Conservation (phyloP, 139 green algal species). For the Chlamydomonas asymmetrica region DNA sequence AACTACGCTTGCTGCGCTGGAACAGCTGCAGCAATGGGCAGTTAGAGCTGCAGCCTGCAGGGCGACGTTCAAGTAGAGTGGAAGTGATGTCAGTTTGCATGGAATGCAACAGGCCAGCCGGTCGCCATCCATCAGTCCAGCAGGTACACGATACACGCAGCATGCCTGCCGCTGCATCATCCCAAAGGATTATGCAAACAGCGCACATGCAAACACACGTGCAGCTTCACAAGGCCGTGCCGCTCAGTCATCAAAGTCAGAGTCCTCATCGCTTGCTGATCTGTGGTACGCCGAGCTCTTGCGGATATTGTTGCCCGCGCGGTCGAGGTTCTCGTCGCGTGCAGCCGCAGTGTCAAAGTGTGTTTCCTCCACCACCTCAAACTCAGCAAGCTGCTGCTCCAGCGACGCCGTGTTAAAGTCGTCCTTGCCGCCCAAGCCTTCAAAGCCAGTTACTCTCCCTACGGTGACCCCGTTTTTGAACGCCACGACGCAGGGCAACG, state of each 20-base stretch:
- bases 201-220: too few species aligned
- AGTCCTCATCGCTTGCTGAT: conserved; percentile 69
- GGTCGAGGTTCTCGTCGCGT: conserved; percentile 17
- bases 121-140: too few species aligned
- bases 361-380: conserved; percentile 36
- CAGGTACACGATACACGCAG: too few species aligned
- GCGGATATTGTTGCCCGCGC: conserved; percentile 28
- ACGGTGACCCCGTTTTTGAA: conserved; percentile 80
- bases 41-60: too few species aligned
- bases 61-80: too few species aligned
- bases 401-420: conserved; percentile 72
- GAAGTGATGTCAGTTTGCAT: too few species aligned
- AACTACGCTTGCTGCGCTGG: too few species aligned
- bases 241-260: conserved; percentile 75
- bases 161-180: too few species aligned
- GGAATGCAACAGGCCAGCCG: too few species aligned
- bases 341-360: conserved; percentile 26
- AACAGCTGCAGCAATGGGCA: too few species aligned
- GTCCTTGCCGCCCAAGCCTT: conserved; percentile 80
- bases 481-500: conserved; percentile 85
- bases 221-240: too few species aligned
- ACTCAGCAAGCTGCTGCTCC: conserved; percentile 46
- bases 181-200: too few species aligned
- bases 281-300: conserved; percentile 31
- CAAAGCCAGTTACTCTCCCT: conserved; percentile 87